Conservation (phyloP, 768 basidiomycete species). For the Leccinum variicolor region DNA sequence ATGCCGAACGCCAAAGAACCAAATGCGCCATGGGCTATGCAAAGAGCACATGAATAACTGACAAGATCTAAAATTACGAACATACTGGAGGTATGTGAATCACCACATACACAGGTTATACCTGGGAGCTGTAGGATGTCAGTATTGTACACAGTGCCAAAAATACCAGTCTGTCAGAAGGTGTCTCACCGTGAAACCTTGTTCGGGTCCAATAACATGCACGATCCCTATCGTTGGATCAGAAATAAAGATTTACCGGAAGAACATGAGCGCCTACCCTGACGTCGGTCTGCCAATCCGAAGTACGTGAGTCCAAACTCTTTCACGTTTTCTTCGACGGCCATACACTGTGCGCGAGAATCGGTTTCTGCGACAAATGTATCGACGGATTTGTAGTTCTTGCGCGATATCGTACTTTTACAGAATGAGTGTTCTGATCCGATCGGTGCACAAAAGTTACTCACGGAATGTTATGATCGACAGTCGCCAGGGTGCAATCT, state of each 20-base stretch:
- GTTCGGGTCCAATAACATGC: constrained; percentile 90
- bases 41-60: constrained; percentile 1
- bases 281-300: constrained; percentile 84
- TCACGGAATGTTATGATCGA: constrained; percentile 86
- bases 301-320: constrained; percentile 92
- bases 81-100: constrained; percentile 90
- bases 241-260: constrained; percentile 8
- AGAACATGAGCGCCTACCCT: constrained; percentile 48
- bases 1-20: constrained; percentile 92
- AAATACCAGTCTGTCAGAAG: not conserved
- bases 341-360: constrained; percentile 77
- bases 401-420: constrained; percentile 65
- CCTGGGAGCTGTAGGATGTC: constrained; percentile 53
- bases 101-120: constrained; percentile 85
- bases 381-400: constrained; percentile 66
- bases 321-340: constrained; percentile 86
- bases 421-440: not conserved
- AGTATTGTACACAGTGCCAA: not conserved
- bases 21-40: constrained; percentile 82
- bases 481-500: constrained; percentile 86
- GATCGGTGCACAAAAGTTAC: constrained; percentile 27
- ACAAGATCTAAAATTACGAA: constrained; percentile 7
- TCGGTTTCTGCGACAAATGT: constrained; percentile 83
- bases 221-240: constrained; percentile 58
- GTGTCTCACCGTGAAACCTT: constrained; percentile 77